These are phyloP conservation scores for Parietichytrium sp. DNA, from an alignment of 108 stramenopile species.

Conservation along the genomic window DNA sequence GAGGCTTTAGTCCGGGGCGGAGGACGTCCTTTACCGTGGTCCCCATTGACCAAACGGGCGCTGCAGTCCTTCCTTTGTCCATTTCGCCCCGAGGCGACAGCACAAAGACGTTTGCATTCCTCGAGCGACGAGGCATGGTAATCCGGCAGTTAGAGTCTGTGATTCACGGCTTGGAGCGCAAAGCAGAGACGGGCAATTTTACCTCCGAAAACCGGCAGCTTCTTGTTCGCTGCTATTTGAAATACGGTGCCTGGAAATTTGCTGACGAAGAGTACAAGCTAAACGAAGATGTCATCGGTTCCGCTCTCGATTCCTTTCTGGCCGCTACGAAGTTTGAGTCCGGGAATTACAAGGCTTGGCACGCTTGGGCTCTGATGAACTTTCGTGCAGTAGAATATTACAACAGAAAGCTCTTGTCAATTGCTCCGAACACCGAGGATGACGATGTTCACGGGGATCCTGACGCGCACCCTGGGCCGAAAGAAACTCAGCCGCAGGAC, in stretches of 20 bases:
- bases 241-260: constrained; percentile 82
- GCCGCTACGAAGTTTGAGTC: constrained; percentile 70
- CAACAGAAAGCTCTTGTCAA: constrained; percentile 43
- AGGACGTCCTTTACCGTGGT: neutral
- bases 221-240: constrained; percentile 76
- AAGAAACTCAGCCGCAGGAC: neutral
- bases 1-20: neutral
- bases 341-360: constrained; percentile 88
- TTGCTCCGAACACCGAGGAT: too few species aligned
- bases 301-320: constrained; percentile 43
- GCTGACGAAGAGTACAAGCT: constrained; percentile 52
- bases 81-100: neutral
- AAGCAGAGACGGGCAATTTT: neutral
- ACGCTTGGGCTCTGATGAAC: constrained; percentile 93
- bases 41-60: neutral
- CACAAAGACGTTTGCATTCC: neutral
- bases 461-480: neutral
- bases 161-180: neutral
- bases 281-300: constrained; percentile 69
- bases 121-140: neutral
- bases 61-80: neutral
- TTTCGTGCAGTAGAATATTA: constrained; percentile 85
- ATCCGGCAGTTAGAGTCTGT: neutral
- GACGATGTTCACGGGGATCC: neutral
- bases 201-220: constrained; percentile 53